Evolutionary conservation across 352 stramenopile species (phyloP).

Genomic region (Lagenidium giganteum): DNA sequence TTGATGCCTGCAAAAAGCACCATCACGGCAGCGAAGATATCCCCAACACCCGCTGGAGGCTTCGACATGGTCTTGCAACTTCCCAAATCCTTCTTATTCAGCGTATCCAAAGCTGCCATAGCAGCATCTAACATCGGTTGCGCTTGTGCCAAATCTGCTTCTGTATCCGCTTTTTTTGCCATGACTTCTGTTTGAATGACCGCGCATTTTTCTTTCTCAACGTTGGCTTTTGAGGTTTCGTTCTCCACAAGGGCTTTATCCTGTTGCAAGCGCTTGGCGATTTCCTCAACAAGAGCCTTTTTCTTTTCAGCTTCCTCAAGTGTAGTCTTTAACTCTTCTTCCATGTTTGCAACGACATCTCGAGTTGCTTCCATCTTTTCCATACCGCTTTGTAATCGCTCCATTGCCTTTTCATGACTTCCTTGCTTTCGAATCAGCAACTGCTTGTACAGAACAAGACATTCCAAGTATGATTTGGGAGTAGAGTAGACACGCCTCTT

Average conservation of each 20-base stretch:
- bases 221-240: constrained; percentile 88
- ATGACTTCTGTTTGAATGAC: constrained; percentile 91
- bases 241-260: constrained; percentile 93
- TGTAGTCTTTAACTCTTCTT: constrained; percentile 88
- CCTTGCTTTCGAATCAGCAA: constrained; percentile 71
- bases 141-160: constrained; percentile 65
- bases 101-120: constrained; percentile 86
- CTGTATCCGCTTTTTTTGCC: constrained; percentile 84
- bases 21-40: constrained; percentile 79
- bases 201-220: constrained; percentile 88
- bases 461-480: constrained; percentile 92
- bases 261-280: constrained; percentile 84
- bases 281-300: constrained; percentile 89
- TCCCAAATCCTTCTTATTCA: constrained; percentile 88
- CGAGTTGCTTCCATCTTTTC: constrained; percentile 88
- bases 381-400: constrained; percentile 82
- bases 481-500: constrained; percentile 89
- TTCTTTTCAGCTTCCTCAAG: constrained; percentile 92
- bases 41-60: constrained; percentile 80
- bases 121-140: constrained; percentile 82
- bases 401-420: constrained; percentile 54
- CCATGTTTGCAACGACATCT: constrained; percentile 89
- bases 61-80: constrained; percentile 92
- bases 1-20: constrained; percentile 77
- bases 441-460: constrained; percentile 81